Base-by-base conservation (phyloP, 352 stramenopile species). In the Peronospora belbahrii region DNA sequence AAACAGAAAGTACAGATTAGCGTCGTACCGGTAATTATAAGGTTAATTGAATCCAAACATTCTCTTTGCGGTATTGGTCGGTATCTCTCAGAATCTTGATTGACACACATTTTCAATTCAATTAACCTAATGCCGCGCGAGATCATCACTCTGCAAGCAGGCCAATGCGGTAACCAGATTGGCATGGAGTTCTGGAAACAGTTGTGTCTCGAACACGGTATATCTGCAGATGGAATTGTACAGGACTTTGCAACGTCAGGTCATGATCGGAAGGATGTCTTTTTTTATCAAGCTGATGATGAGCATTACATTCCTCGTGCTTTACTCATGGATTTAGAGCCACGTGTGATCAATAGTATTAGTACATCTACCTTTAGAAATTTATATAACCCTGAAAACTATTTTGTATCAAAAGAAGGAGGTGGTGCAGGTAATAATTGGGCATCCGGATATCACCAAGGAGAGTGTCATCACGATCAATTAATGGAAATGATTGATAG, bases 111-210 rank as follows among this genome's bases (percentile, higher is more conserved):
- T n/a, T n/a, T n/a, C n/a, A n/a, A n/a, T n/a, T 30, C 1, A 1
- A 3, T 28, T 9, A 28, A 10, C 3, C 24, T n/a, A n/a, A 98
- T 98, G 93, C 91, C 94, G 44, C 84, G 92, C 52, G 97, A 99
- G 89, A 99, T 99, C 66, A 98, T 99, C 62, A 99, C 96, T 35
- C 70, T 99, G 23, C 96, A 99, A 74, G 91, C 97, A 6, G 97
- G 97, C 23, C 97, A 99, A 76, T 99, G 97, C 69, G 97, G 97
- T 55, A 99, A 99, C 72, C 96, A 99, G 79, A 97, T 99, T 49
- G 97, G 96, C 11, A 96, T 89, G 61, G 97, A 99, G 78, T 99
- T 99, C 74, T 99, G 97, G 97, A 99, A 98, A 65, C 94, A 98
- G 68, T 80, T 99, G 20, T 99, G 94, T 59, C 76, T 92, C 9